Base-by-base conservation (phyloP, 1,284 basidiomycete genomes). In the Phellinidium pouzarii region DNA sequence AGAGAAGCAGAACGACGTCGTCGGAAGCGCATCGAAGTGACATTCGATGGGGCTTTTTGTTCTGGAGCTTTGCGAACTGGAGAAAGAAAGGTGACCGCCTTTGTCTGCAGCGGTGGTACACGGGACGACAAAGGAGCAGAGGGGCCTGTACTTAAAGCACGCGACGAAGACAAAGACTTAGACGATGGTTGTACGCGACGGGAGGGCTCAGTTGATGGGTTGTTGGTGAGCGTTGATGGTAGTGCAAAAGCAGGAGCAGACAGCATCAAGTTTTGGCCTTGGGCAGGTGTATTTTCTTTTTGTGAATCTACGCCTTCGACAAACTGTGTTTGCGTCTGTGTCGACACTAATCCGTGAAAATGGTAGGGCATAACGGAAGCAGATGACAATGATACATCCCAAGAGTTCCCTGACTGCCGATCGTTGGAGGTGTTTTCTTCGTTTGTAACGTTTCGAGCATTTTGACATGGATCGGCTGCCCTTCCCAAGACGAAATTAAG, bases 321-420 rank as follows among this genome's bases (percentile, higher is more conserved):
- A 1, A 38, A 12, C 41, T 54, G 48, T 17, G 72, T 71, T 57
- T 82, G 75, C 1, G 75, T 74, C 59, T 81, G 75, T 0, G 77
- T 78, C 9, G 65, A 60, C 6, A 74, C 76, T 12, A 83, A 68
- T 7, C 76, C 79, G 54, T 78, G 73, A 52, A 79, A 71, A 59
- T 78, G 74, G 64, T 83, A 82, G 49, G 69, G 69, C 31, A 75
- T 68, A 19, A 65, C 59, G 36, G 53, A 54, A 22, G 52, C 45
- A 44, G 50, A 45, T 31, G 26, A 26, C 22, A 41, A 38, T 3
- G 46, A 44, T 23, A 26, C 45, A n/a, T 53, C 46, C 6, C 3
- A 37, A 9, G 45, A 42, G 22, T 23, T 25, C 43, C 37, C 36
- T 12, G 42, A 26, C 23, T 45, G 50, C 27, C 42, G 25, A 26